Evolutionary conservation across 2,329 filamentous ascomycete species (phyloP).

Genomic region (Stenocarpella maydis): DNA sequence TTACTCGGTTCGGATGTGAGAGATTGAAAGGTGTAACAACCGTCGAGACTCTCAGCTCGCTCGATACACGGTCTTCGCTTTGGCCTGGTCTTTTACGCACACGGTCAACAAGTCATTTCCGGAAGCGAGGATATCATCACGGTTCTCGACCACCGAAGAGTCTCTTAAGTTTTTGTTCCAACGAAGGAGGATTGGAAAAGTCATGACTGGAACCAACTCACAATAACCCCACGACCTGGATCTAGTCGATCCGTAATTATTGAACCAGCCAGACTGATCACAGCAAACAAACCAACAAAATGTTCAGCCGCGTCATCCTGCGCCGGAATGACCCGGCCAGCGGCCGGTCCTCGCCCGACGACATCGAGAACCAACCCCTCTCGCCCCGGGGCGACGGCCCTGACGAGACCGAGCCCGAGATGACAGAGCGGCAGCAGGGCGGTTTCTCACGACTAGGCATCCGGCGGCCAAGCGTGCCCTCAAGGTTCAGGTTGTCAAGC

Average conservation of each 20-base stretch:
- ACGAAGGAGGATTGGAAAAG: neutral
- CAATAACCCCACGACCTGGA: conserved; percentile 24
- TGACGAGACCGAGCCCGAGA: conserved; percentile 37
- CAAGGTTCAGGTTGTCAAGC: conserved; percentile 39
- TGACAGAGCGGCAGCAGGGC: conserved; percentile 40
- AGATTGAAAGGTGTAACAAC: conserved; percentile 25
- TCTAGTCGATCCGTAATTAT: conserved; percentile 20
- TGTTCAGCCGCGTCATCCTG: conserved; percentile 35
- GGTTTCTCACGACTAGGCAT: conserved; percentile 40
- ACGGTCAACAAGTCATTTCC: neutral
- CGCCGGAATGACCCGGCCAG: conserved; percentile 30
- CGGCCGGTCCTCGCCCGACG: conserved; percentile 24
- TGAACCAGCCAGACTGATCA: neutral
- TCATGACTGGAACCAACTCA: conserved; percentile 21
- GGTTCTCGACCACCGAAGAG: neutral
- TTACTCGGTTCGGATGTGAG: conserved; percentile 7
- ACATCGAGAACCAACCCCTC: conserved; percentile 34
- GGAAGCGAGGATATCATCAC: neutral
- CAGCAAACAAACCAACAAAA: conserved; percentile 14
- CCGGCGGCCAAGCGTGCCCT: conserved; percentile 42
- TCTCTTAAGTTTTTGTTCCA: neutral
- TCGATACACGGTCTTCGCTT: neutral
- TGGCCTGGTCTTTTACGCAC: neutral
- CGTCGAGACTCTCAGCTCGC: conserved; percentile 11
- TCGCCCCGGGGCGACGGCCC: conserved; percentile 24